phyloP scores from a whole-genome alignment of 2,329 filamentous ascomycete species.

The Neofusicoccum umdonicola region DNA sequence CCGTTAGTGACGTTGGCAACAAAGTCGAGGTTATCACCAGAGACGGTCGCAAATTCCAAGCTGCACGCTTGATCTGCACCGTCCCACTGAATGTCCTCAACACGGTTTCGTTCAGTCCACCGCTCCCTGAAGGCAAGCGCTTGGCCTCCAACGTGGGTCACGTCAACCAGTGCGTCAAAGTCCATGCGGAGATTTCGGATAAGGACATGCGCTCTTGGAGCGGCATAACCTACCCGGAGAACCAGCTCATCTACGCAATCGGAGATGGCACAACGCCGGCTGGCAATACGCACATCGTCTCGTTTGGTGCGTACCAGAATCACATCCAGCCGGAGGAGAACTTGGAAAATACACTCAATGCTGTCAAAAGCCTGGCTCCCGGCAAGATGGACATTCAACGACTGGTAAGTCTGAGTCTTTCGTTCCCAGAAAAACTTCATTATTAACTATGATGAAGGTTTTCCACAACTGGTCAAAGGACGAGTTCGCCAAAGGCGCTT shows the following conservation, averaged over 20 bases:
- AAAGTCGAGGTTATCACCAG: constrained; percentile 37
- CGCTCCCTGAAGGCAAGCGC: constrained; percentile 36
- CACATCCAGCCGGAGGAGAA: constrained; percentile 47
- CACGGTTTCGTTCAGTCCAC: constrained; percentile 42
- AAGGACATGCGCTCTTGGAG: constrained; percentile 45
- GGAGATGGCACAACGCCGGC: constrained; percentile 40
- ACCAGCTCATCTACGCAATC: constrained; percentile 44
- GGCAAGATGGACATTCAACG: constrained; percentile 20
- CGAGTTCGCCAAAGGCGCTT: constrained; percentile 47
- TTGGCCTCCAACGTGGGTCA: constrained; percentile 41
- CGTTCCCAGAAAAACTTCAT: not conserved
- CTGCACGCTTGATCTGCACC: constrained; percentile 39
- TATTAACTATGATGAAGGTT: constrained; percentile 24
- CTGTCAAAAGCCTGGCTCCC: constrained; percentile 31
- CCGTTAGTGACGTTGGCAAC: constrained; percentile 28
- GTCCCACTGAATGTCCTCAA: constrained; percentile 48
- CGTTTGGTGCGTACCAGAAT: constrained; percentile 45
- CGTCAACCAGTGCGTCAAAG: constrained; percentile 48
- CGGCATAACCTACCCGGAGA: constrained; percentile 43
- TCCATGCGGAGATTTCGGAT: constrained; percentile 46
- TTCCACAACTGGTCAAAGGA: constrained; percentile 53
- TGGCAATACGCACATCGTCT: constrained; percentile 50
- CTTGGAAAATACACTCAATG: constrained; percentile 33
- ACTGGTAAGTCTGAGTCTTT: not conserved
- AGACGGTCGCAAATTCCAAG: constrained; percentile 26